Base-by-base conservation (phyloP, 352 stramenopile species). In the Proteromonas lacertae region DNA sequence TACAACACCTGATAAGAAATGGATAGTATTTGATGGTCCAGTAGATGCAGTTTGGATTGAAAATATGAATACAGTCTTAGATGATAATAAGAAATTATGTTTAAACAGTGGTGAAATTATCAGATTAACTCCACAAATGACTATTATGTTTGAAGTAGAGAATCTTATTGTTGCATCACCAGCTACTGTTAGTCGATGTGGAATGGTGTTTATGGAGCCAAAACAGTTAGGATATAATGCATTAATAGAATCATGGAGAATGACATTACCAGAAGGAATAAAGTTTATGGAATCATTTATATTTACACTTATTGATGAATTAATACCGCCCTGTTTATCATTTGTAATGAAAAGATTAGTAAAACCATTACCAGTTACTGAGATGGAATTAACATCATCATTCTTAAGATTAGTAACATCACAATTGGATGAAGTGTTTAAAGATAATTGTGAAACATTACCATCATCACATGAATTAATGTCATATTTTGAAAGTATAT, bases 71-170 rank as follows among this genome's bases (percentile, higher is more conserved):
- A 86, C 72, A 1, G 72, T 88, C 20, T 58, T 88, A 3, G 72
- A 88, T 37, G 72, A 88, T 45, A 88, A 88, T 48, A 77, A 77
- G 39, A 88, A 84, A 29, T 43, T 88, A 19, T 88, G 72, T 32
- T 51, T 88, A 23, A 84, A 81, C 62, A 80, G 60, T 32, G 73
- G 72, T 22, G 36, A 39, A 52, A 87, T 88, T 40, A 80, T 90
- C 40, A 75, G 73, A 18, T 87, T 90, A 72, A 79, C 59, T 25
- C 45, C 69, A 13, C 61, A 70, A 21, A 89, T 90, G 69, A 86
- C 69, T 38, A 90, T 90, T 74, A 83, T 87, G 57, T 90, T 90
- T 32, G 75, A 90, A 47, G 68, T 71, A 1, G 78, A 83, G 64
- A 69, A 89, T 47, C 51, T 90, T 29, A 52, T 86, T n/a, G 65